phyloP scores from a whole-genome alignment of 306 rosid genomes.

The Cucurbita argyrosperma region DNA sequence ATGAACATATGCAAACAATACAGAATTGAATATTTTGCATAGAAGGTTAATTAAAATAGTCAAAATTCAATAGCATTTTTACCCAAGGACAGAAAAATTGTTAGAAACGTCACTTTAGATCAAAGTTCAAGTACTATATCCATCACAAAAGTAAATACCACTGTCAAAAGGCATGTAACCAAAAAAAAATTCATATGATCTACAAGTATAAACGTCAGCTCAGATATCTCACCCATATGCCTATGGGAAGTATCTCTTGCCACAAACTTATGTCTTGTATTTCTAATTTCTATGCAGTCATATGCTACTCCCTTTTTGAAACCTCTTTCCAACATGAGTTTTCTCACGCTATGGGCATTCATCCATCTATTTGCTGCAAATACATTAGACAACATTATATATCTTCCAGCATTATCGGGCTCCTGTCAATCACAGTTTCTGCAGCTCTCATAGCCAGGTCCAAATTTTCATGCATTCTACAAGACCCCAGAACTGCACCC shows the following conservation, averaged over 20 bases:
- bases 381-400: constrained; percentile 48
- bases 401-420: constrained; percentile 44
- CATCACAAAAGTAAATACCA: constrained; percentile 14
- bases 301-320: constrained; percentile 39
- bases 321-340: constrained; percentile 28
- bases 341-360: constrained; percentile 33
- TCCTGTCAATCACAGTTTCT: constrained; percentile 40
- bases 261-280: constrained; percentile 31
- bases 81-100: too few species aligned
- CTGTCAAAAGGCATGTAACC: constrained; percentile 26
- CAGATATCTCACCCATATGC: constrained; percentile 32
- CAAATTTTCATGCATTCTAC: constrained; percentile 39
- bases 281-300: constrained; percentile 51
- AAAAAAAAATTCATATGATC: constrained; percentile 29
- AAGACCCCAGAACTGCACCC: constrained; percentile 55
- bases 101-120: too few species aligned
- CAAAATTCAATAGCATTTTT: neutral
- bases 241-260: constrained; percentile 34
- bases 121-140: neutral
- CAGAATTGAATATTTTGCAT: neutral
- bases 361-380: constrained; percentile 45
- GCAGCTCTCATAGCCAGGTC: constrained; percentile 39
- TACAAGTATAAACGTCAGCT: constrained; percentile 19
- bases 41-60: neutral
- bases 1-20: too few species aligned